Conservation (phyloP, 202 grass and related monocot genomes). For the Saccharum hybrid region DNA sequence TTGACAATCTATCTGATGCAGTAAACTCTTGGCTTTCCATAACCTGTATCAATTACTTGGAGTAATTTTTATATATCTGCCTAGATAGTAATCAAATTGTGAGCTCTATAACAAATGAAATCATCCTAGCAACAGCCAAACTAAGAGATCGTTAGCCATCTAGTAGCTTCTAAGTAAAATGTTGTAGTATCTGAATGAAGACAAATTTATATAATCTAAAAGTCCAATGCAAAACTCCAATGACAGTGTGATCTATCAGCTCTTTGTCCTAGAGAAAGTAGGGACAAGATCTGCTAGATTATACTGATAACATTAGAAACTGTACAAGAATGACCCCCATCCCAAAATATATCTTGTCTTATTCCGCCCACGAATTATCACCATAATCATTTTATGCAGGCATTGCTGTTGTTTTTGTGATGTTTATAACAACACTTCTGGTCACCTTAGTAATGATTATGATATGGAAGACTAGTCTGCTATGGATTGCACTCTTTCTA, state of each 20-base stretch:
- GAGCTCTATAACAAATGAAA: neutral
- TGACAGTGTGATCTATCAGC: conserved; percentile 3
- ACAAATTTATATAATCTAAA: neutral
- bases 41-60: neutral
- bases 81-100: neutral
- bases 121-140: neutral
- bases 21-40: conserved; percentile 2
- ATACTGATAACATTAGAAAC: neutral
- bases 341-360: neutral
- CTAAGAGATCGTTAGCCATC: neutral
- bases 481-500: conserved; percentile 53
- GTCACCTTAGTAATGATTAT: conserved; percentile 64
- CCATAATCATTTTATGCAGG: conserved; percentile 48
- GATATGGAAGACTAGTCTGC: too few relatives aligned
- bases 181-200: neutral
- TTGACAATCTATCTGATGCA: conserved; percentile 13
- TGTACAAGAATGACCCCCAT: neutral
- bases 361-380: neutral
- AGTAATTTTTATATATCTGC: conserved; percentile 1
- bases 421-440: conserved; percentile 68
- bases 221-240: neutral
- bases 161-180: neutral
- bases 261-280: neutral
- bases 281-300: neutral
- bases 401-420: conserved; percentile 69